Conservation (phyloP, 73 alveolate genomes). For the Tetrahymena elliotti region DNA sequence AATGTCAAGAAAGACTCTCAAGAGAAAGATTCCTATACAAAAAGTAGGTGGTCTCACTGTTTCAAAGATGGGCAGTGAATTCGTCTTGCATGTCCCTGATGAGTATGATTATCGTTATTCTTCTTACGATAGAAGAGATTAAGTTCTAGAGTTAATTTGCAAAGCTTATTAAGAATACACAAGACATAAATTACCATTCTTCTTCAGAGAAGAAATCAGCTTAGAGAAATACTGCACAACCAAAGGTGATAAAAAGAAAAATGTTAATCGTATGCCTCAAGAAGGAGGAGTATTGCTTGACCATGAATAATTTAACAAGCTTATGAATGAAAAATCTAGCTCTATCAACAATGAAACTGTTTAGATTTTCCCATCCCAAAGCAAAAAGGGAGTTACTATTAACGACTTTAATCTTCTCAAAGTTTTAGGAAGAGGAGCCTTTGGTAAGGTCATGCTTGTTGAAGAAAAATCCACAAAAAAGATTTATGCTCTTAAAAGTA, state of each 20-base stretch:
- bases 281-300: conserved; percentile 50
- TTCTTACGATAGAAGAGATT: conserved; percentile 41
- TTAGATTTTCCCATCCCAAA: background rate
- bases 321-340: background rate
- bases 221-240: conserved; percentile 68
- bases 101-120: conserved; percentile 63
- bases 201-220: conserved; percentile 38
- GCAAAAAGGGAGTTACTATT: conserved; percentile 22
- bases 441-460: conserved; percentile 71
- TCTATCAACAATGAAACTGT: background rate
- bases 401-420: conserved; percentile 64
- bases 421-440: conserved; percentile 73
- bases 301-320: conserved; percentile 49
- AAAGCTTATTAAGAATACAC: conserved; percentile 18
- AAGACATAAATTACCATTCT: conserved; percentile 21
- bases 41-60: conserved; percentile 58
- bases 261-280: conserved; percentile 61
- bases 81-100: conserved; percentile 56
- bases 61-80: conserved; percentile 43
- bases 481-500: conserved; percentile 69
- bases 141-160: conserved; percentile 4
- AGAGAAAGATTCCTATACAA: conserved; percentile 56
- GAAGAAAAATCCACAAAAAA: conserved; percentile 46
- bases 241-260: conserved; percentile 68
- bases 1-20: conserved; percentile 53